Conservation (phyloP, 768 basidiomycete species). For the Boletus rufocinnamomeus region DNA sequence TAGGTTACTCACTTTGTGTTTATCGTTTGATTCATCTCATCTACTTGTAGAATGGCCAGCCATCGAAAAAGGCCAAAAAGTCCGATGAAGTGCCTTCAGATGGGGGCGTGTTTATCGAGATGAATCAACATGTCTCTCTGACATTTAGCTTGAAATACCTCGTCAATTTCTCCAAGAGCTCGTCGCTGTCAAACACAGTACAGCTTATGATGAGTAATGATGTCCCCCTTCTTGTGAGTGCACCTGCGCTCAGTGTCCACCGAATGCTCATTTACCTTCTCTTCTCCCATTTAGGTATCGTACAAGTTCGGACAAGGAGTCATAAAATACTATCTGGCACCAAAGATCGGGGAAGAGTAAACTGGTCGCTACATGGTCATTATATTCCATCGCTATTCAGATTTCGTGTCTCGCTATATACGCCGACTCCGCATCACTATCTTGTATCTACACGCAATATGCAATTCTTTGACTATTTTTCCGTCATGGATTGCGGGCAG, state of each 20-base stretch:
- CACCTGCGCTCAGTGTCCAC: not conserved
- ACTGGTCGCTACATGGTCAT: not conserved
- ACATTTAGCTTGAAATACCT: conserved; percentile 98
- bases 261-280: not conserved
- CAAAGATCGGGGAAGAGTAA: conserved; percentile 90
- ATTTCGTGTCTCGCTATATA: conserved; percentile 21
- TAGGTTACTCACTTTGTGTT: conserved; percentile 18
- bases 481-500: not conserved
- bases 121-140: conserved; percentile 87
- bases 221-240: conserved; percentile 79
- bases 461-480: not conserved
- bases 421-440: conserved; percentile 1
- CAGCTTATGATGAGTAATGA: conserved; percentile 91
- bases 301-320: conserved; percentile 88
- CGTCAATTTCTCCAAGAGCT: conserved; percentile 92
- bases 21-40: not conserved
- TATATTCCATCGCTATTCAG: conserved; percentile 11
- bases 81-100: conserved; percentile 53
- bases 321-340: conserved; percentile 94
- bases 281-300: conserved; percentile 55
- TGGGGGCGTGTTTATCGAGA: conserved; percentile 73
- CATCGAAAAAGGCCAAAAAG: conserved; percentile 62
- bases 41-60: conserved; percentile 34
- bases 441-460: conserved; percentile 18
- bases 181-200: conserved; percentile 69